Conservation (phyloP, 805 yeast species). For the Pichia californica region DNA sequence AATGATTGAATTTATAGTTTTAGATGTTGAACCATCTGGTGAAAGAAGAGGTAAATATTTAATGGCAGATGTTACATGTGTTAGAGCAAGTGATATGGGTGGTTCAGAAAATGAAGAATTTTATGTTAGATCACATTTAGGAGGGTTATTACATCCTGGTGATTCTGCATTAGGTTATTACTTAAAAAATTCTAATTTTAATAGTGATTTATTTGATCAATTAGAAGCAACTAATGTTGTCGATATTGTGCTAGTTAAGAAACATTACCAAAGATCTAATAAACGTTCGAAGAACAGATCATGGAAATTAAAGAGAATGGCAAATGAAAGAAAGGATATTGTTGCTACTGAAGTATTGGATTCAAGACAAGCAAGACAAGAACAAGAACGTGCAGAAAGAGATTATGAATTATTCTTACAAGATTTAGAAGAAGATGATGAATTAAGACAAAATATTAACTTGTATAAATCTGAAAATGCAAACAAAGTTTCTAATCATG, state of each 20-base stretch:
- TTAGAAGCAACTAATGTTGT: constrained; percentile 60
- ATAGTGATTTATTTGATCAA: constrained; percentile 77
- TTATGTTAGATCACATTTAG: constrained; percentile 85
- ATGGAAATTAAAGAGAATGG: constrained; percentile 97
- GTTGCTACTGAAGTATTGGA: constrained; percentile 43
- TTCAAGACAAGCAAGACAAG: constrained; percentile 76
- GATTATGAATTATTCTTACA: constrained; percentile 95
- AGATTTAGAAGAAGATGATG: constrained; percentile 95
- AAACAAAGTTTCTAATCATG: constrained; percentile 16
- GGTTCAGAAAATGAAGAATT: constrained; percentile 67
- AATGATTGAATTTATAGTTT: constrained; percentile 77
- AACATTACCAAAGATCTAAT: constrained; percentile 73
- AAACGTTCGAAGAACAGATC: constrained; percentile 70
- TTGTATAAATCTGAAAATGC: constrained; percentile 61
- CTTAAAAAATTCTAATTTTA: constrained; percentile 78
- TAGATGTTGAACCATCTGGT: constrained; percentile 93
- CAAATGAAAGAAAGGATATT: constrained; percentile 85
- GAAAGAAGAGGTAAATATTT: constrained; percentile 68
- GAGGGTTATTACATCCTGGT: constrained; percentile 93
- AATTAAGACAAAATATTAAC: constrained; percentile 85
- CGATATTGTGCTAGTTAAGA: constrained; percentile 86
- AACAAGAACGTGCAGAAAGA: constrained; percentile 84
- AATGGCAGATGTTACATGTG: constrained; percentile 84
- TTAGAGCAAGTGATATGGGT: constrained; percentile 87
- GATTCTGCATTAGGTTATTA: constrained; percentile 92